These are phyloP conservation scores for Candida germanica DNA, from an alignment of 805 yeast species.

Conservation along the genomic window DNA sequence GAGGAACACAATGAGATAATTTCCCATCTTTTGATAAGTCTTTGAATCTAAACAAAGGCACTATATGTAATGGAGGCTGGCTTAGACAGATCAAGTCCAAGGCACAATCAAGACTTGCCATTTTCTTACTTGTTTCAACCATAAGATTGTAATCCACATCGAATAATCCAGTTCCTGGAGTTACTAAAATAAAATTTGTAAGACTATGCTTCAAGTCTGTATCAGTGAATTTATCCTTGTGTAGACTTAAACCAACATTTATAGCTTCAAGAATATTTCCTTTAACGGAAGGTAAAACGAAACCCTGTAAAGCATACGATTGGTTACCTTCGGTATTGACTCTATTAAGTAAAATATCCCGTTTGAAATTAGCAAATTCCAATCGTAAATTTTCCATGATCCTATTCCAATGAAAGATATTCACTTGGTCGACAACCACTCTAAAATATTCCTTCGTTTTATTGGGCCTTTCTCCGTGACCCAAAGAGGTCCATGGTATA, in stretches of 20 bases:
- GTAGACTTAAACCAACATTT: conserved; percentile 74
- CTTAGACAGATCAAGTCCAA: conserved; percentile 86
- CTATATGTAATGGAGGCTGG: conserved; percentile 87
- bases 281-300: conserved; percentile 79
- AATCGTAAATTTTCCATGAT: conserved; percentile 83
- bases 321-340: conserved; percentile 9
- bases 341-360: conserved; percentile 59
- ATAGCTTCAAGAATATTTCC: conserved; percentile 88
- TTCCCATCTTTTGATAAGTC: conserved; percentile 34
- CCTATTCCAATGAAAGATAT: conserved; percentile 82
- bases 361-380: conserved; percentile 80
- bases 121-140: conserved; percentile 68
- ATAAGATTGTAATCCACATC: conserved; percentile 85
- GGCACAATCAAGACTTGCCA: conserved; percentile 77
- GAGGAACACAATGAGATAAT: conserved; percentile 77
- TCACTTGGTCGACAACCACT: conserved; percentile 93
- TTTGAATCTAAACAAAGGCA: conserved; percentile 79
- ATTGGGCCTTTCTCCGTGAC: conserved; percentile 68
- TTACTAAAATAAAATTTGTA: conserved; percentile 81
- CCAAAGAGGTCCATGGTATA: conserved; percentile 53
- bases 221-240: conserved; percentile 74
- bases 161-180: conserved; percentile 91
- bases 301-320: conserved; percentile 45
- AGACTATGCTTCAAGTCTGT: conserved; percentile 86
- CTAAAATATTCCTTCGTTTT: conserved; percentile 78